Evolutionary conservation across 495 filamentous ascomycete species (phyloP), one percentile per base, ranked within the genome.

Genomic region (Neurospora sp.): DNA sequence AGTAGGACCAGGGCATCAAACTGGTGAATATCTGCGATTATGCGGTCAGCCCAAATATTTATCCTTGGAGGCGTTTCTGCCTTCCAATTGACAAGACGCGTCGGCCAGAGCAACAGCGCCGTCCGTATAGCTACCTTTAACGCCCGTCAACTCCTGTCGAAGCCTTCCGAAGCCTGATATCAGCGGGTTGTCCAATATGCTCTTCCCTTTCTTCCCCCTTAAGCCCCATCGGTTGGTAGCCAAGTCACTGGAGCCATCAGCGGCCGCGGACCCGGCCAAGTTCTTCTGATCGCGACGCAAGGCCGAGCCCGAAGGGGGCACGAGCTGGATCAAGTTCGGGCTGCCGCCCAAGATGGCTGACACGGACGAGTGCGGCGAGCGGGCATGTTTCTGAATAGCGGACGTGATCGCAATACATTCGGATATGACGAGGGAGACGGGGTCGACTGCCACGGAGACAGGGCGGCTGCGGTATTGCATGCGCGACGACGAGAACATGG

Each of bases 371-470:
- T 98, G 95, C 62, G 94, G 93, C 90, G 95, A 98, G 74, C 96
- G 91, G 75, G 93, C 91, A 89, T 97, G 92, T 85, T 99, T 99
- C 77, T 96, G 93, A 91, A 99, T 97, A 38, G 94, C 94, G 77
- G 94, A 97, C 37, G 96, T 98, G 82, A 99, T 94, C 44, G 94
- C 92, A 81, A 99, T 98, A 81, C 96, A 99, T 91, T 99, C 96
- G 84, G 96, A 97, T 38, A 95, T 96, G 77, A 99, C 94, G 74
- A 99, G 84, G 60, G 96, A 94, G 72, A 98, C 93, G 4, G 96
- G 95, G 75, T 98, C 93, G 69, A 98, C 92, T 46, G 96, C 95
- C 66, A 98, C 94, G 12, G 93, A 86, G 37, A 89, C 82, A 27
- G 85, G 86, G 5, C 85, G 84, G 74, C 83, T 85, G 71, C 85